Evolutionary conservation across 768 basidiomycete genomes (phyloP).

Genomic region (Hericium alpestre): DNA sequence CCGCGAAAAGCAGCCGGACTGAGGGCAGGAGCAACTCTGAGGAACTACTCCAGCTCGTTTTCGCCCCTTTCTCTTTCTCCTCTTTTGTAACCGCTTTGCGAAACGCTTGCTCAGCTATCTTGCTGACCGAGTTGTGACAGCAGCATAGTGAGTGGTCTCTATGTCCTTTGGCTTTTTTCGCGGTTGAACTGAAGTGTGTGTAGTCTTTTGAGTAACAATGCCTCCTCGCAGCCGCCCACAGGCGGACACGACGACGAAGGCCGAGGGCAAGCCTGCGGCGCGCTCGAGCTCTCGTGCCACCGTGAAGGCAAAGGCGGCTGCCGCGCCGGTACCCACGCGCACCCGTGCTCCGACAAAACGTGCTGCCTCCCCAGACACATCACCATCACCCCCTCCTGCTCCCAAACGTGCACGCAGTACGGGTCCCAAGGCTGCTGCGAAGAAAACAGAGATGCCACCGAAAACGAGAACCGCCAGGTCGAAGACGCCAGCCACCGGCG

Average conservation of each 20-base stretch:
- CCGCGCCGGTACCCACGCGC: background rate
- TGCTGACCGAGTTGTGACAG: too few relatives aligned
- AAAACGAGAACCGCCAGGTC: background rate
- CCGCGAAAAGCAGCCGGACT: too few relatives aligned
- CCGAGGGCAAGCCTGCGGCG: background rate
- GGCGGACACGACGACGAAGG: background rate
- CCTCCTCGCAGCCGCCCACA: background rate
- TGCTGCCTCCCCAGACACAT: background rate
- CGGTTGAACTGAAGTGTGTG: too few relatives aligned
- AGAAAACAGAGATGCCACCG: background rate
- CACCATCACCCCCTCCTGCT: background rate
- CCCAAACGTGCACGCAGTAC: background rate
- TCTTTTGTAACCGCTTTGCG: too few relatives aligned
- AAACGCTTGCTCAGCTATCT: too few relatives aligned
- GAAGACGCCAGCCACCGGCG: background rate
- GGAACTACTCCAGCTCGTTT: too few relatives aligned
- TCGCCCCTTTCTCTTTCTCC: too few relatives aligned
- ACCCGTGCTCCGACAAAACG: background rate
- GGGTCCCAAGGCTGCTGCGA: background rate
- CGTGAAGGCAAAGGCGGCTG: background rate
- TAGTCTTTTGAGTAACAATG: background rate
- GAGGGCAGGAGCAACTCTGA: background rate
- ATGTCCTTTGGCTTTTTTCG: too few relatives aligned
- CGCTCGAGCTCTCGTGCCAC: background rate
- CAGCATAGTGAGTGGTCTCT: too few relatives aligned